Base-by-base conservation (phyloP, 2,329 filamentous ascomycete genomes). In the Teratosphaeria pseudoeucalypti region DNA sequence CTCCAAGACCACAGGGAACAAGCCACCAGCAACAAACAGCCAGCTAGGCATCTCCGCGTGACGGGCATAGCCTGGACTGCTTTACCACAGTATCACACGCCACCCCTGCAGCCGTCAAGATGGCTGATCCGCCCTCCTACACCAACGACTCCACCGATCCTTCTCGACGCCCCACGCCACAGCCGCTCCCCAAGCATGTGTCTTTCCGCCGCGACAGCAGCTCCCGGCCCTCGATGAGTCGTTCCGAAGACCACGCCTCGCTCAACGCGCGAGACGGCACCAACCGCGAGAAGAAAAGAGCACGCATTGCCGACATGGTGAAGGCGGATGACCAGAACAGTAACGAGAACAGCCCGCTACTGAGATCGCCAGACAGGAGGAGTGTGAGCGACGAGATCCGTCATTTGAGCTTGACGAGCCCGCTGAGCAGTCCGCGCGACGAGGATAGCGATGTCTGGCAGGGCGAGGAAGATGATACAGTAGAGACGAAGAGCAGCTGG, bases 401-500 rank as follows among this genome's bases (percentile, higher is more conserved):
- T 23, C 54, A 59, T 14, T 54, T 66, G 29, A 49, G 43, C 43
- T 19, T 49, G 52, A 32, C 47, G 29, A 53, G 47, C 14, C 47
- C 26, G n/a, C 16, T 49, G 43, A 49, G 43, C 43, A 49, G 43
- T 23, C 43, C 43, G 10, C 43, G 43, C 19, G 43, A 49, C 23
- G 43, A 49, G 9, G 19, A 55, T 6, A 55, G 54, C 16, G 19
- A 34, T 23, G 37, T 37, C 19, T 58, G 52, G 43, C 52, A 57
- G 9, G 19, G 27, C 14, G 58, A 60, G n/a, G 61, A 67, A n/a
- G 59, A 62, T 32, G 19, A 34, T 32, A 26, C 23, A 7, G 34
- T 58, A 29, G 63, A 64, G 56, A 57, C 87, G 27, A 95, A 92
- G 79, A 92, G 88, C 73, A 78, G 86, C 54, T 90, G 87, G 85